A percentile compares a stretch with the other conserved stretches of the same genome.
Evolutionary conservation across 2,329 filamentous ascomycete species (phyloP).

Genomic region (Calonectria pseudoturangicola): DNA sequence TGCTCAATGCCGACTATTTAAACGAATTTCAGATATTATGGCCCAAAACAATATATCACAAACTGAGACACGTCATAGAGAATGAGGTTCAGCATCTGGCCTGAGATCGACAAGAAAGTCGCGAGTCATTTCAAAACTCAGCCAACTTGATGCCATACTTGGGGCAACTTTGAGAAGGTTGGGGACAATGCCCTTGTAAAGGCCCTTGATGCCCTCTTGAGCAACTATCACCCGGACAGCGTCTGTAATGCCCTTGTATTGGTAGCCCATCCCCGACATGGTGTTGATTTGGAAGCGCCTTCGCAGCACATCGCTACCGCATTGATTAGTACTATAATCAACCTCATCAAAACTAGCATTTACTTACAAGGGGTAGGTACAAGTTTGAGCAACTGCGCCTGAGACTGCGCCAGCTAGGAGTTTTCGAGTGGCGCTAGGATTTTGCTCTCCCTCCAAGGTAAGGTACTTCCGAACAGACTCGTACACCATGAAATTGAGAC

Average conservation of each 20-base stretch:
- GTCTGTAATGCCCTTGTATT: slow-evolving; percentile 91
- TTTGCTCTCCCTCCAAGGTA: slow-evolving; percentile 90
- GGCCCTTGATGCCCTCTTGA: slow-evolving; percentile 87
- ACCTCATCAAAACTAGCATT: slow-evolving; percentile 47
- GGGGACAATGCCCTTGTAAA: slow-evolving; percentile 97
- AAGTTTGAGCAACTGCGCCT: slow-evolving; percentile 97
- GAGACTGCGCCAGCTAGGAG: slow-evolving; percentile 93
- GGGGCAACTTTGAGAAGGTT: slow-evolving; percentile 98
- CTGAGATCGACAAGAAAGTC: slow-evolving; percentile 85
- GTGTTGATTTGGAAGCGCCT: slow-evolving; percentile 99
- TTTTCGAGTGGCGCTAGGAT: slow-evolving; percentile 87
- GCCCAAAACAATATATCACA: slow-evolving; percentile 46
- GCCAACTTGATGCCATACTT: slow-evolving; percentile 98
- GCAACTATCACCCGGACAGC: slow-evolving; percentile 87
- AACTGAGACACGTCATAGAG: slow-evolving; percentile 51
- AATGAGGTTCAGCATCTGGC: slow-evolving; percentile 60
- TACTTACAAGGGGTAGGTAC: slow-evolving; percentile 96
- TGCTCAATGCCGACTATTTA: neutral
- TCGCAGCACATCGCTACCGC: slow-evolving; percentile 86
- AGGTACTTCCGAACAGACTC: slow-evolving; percentile 89
- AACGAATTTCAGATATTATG: neutral
- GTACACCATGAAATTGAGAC: slow-evolving; percentile 99
- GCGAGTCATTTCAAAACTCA: slow-evolving; percentile 95
- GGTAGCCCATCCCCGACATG: slow-evolving; percentile 98
- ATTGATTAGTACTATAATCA: neutral